Evolutionary conservation across 1,284 basidiomycete genomes (phyloP), one percentile per base, ranked within the genome.

Genomic region (Volvariella surrecta): DNA sequence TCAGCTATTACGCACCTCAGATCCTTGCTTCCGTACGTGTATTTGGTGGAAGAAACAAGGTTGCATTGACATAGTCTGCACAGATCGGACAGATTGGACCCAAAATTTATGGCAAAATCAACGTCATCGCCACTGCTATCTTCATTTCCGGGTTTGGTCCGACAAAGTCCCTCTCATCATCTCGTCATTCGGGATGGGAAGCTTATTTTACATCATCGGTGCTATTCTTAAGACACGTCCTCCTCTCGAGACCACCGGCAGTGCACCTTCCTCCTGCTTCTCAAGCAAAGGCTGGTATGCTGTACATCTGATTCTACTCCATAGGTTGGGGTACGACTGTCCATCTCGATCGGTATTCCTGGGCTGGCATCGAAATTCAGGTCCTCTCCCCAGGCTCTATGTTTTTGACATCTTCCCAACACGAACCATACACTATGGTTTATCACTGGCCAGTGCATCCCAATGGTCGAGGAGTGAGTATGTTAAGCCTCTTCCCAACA

Each of bases 341-440:
- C 15, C n/a, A 15, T 11, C 19, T 3, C 16, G 3, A 37, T 19
- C 18, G 8, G 16, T 4, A 8, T 39, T 43, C 19, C 16, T 3
- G 40, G 11, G 35, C 30, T 46, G 4, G 46, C 16, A 15, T 20
- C 10, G 39, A 9, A 2, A 11, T 22, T 32, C 40, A 67, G 66
- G 76, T 16, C 66, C 70, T 15, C 54, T 76, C 7, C 74, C 75
- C 9, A 85, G 82, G 83, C 77, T 87, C 3, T 86, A 86, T 52
- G 78, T 79, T 16, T 69, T 83, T 11, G 88, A 90, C 59, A 88
- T 90, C 56, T 90, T 90, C 73, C 84, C 82, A 20, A 90, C 85
- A 31, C 66, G 84, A 37, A 89, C 86, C 7, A 69, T 87, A 45
- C 82, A 87, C 55, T 87, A 82, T 53, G 88, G 88, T 39, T 66